Evolutionary conservation across 1,284 basidiomycete species (phyloP).

Genomic region (Blastosporella zonata): DNA sequence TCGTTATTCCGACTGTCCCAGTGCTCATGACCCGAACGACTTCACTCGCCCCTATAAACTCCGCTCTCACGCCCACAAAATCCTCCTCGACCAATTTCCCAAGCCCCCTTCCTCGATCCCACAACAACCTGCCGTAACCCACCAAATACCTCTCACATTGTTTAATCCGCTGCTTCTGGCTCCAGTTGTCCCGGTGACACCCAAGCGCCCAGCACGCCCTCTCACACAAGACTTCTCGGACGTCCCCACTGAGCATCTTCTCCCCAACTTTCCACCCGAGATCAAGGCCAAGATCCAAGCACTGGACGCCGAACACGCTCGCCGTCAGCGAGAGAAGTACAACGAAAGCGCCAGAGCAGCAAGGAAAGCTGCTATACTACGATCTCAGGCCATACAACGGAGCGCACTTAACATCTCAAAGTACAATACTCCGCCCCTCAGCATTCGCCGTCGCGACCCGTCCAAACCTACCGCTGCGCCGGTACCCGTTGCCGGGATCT

Average conservation of each 20-base stretch:
- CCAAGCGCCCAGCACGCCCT: constrained; percentile 10
- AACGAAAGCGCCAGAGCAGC: constrained; percentile 1
- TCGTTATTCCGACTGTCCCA: neutral
- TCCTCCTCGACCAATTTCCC: constrained; percentile 12
- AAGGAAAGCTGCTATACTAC: neutral
- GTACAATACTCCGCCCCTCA: constrained; percentile 5
- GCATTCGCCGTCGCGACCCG: constrained; percentile 6
- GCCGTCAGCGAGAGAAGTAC: neutral
- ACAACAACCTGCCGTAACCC: no score
- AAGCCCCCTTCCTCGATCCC: constrained; percentile 7
- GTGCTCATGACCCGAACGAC: neutral
- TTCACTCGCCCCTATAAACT: neutral
- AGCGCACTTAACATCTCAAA: constrained; percentile 2
- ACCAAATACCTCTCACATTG: neutral
- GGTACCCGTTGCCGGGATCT: constrained; percentile 2
- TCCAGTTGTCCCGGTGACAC: no score
- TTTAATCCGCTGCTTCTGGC: no score
- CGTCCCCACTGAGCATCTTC: constrained; percentile 3
- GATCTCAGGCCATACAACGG: constrained; percentile 3
- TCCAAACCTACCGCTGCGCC: neutral
- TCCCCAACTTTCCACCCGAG: constrained; percentile 8
- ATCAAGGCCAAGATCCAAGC: constrained; percentile 11
- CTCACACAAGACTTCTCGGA: constrained; percentile 9
- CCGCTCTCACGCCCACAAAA: constrained; percentile 3
- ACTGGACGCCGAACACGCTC: constrained; percentile 4